phyloP scores from a whole-genome alignment of 1,139 yeast genomes.

The Saccharomycopsis phalli region DNA sequence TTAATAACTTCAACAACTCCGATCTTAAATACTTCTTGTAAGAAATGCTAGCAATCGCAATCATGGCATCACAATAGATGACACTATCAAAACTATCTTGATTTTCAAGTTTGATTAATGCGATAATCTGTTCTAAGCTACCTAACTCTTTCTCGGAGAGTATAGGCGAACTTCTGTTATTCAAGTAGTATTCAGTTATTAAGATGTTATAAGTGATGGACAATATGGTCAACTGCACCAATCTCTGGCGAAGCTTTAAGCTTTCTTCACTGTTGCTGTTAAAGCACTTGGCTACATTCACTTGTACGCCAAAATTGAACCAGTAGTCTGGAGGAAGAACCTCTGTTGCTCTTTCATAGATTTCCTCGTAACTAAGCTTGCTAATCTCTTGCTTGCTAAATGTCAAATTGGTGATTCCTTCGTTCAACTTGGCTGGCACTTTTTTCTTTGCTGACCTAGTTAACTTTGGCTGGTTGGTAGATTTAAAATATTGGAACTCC shows the following conservation, averaged over 20 bases:
- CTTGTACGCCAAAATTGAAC: constrained; percentile 55
- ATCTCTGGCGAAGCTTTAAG: constrained; percentile 44
- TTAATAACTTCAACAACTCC: constrained; percentile 71
- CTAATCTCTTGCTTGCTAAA: constrained; percentile 42
- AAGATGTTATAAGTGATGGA: constrained; percentile 46
- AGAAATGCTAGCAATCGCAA: constrained; percentile 65
- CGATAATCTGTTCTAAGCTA: constrained; percentile 21
- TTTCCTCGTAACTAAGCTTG: constrained; percentile 48
- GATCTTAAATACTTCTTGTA: constrained; percentile 63
- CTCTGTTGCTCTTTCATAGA: constrained; percentile 52
- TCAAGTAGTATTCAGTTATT: constrained; percentile 5
- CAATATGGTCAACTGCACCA: constrained; percentile 56
- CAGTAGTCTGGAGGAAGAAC: constrained; percentile 55
- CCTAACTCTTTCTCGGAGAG: constrained; percentile 40
- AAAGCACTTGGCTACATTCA: constrained; percentile 66
- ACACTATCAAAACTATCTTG: not conserved
- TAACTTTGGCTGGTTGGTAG: constrained; percentile 18
- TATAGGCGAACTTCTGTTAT: constrained; percentile 1
- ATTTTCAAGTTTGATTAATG: constrained; percentile 9
- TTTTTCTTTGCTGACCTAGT: constrained; percentile 12
- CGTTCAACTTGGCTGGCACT: constrained; percentile 22
- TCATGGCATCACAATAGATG: constrained; percentile 39
- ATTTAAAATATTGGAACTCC: constrained; percentile 46
- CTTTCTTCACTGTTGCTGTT: constrained; percentile 47
- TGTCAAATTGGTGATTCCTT: constrained; percentile 39